phyloP scores from a whole-genome alignment of 768 basidiomycete species.

The Brasilioporus rufonigricans region DNA sequence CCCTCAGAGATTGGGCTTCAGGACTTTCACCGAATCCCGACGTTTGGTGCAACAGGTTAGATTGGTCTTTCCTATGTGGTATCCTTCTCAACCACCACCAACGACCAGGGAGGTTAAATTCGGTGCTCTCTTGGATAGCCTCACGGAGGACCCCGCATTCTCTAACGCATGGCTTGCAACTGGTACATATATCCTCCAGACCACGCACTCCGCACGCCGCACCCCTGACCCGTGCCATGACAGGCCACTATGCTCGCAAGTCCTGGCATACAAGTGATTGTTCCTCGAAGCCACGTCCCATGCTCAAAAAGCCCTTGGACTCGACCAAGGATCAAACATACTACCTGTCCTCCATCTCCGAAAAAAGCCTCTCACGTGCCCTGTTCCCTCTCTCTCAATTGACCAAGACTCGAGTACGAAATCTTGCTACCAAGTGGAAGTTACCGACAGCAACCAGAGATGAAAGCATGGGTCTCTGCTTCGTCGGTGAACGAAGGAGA shows the following conservation, averaged over 20 bases:
- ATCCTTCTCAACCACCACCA: not conserved
- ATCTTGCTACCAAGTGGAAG: slow-evolving; percentile 57
- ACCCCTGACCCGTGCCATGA: not conserved
- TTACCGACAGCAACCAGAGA: slow-evolving; percentile 72
- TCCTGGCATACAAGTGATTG: slow-evolving; percentile 37
- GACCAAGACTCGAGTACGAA: slow-evolving; percentile 69
- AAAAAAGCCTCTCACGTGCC: slow-evolving; percentile 60
- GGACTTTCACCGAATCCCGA: slow-evolving; percentile 93
- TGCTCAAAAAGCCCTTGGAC: slow-evolving; percentile 56
- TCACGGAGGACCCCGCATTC: slow-evolving; percentile 37
- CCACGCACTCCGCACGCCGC: not conserved
- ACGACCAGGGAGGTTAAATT: slow-evolving; percentile 82
- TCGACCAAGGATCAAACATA: slow-evolving; percentile 86
- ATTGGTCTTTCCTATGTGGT: too few species aligned
- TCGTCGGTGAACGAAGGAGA: slow-evolving; percentile 76
- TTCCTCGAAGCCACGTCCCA: slow-evolving; percentile 37
- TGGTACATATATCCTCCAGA: slow-evolving; percentile 40
- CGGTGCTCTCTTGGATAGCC: slow-evolving; percentile 69
- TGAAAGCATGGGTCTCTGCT: slow-evolving; percentile 95
- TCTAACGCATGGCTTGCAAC: slow-evolving; percentile 75
- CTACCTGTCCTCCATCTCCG: slow-evolving; percentile 78
- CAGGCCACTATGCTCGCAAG: slow-evolving; percentile 87
- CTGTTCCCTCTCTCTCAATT: slow-evolving; percentile 75
- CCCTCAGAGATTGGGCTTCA: slow-evolving; percentile 69
- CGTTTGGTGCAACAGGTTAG: slow-evolving; percentile 83